These are phyloP conservation scores for Diaporthe velutina DNA, from an alignment of 2,329 filamentous ascomycete genomes.

Conservation along the genomic window DNA sequence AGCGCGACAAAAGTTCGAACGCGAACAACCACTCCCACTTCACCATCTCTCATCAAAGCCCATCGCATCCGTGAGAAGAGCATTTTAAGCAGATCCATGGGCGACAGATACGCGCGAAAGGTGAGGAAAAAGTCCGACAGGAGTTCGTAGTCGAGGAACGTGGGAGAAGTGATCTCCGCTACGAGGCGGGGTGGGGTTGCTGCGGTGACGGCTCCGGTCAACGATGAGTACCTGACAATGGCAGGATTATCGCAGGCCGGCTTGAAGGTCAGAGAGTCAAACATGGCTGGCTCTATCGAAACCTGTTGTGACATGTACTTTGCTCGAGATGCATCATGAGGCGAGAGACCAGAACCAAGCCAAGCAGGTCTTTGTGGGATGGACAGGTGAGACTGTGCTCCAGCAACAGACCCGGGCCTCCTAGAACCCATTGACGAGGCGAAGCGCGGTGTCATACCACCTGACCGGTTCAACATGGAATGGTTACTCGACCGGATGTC, in stretches of 20 bases:
- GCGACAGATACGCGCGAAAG: constrained; percentile 87
- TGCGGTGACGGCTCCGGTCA: constrained; percentile 82
- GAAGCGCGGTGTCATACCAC: constrained; percentile 49
- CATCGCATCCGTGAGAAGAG: constrained; percentile 87
- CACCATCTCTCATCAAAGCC: constrained; percentile 84
- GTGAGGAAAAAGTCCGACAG: constrained; percentile 98
- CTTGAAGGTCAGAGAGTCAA: constrained; percentile 83
- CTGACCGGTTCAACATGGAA: constrained; percentile 59
- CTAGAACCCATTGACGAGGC: constrained; percentile 48
- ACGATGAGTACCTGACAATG: constrained; percentile 84
- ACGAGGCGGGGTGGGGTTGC: constrained; percentile 92
- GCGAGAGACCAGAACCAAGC: constrained; percentile 55
- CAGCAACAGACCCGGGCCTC: constrained; percentile 53
- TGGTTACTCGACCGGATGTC: constrained; percentile 75
- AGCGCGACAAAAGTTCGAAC: constrained; percentile 96
- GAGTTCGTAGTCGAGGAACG: constrained; percentile 95
- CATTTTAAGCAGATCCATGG: constrained; percentile 82
- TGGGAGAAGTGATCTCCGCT: constrained; percentile 95
- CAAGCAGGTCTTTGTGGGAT: constrained; percentile 46
- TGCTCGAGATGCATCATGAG: constrained; percentile 53
- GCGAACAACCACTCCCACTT: constrained; percentile 92
- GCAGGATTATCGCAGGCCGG: constrained; percentile 82
- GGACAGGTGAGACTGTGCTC: constrained; percentile 52
- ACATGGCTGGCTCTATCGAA: constrained; percentile 80
- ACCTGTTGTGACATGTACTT: constrained; percentile 63